These are phyloP conservation scores for Penicillium sp. DNA, from an alignment of 2,329 filamentous ascomycete species.

Conservation along the genomic window DNA sequence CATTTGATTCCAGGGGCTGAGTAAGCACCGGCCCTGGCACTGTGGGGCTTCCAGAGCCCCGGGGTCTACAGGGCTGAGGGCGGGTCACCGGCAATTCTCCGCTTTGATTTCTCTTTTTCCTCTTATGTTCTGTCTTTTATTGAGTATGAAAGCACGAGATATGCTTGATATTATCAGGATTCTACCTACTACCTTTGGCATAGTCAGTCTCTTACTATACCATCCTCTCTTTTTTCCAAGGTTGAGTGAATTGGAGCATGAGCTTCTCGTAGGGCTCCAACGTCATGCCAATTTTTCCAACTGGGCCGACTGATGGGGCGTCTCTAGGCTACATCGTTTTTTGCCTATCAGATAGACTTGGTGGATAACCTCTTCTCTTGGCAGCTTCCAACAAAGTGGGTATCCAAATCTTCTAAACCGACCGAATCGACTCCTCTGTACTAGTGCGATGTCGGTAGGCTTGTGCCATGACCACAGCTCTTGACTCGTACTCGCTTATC, in stretches of 20 bases:
- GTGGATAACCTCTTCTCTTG: too few relatives aligned
- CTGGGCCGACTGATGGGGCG: conserved; percentile 13
- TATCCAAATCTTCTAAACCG: conserved; percentile 4
- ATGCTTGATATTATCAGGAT: not conserved
- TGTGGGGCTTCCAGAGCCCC: not conserved
- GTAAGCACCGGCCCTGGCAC: conserved; percentile 10
- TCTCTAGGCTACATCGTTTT: conserved; percentile 20
- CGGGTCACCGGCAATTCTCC: conserved; percentile 3
- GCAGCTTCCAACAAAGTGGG: not conserved
- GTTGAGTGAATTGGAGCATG: not conserved
- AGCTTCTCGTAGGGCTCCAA: not conserved
- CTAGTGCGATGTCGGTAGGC: too few relatives aligned
- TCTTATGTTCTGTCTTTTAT: not conserved
- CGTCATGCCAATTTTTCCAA: conserved; percentile 6
- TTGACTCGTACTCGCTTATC: not conserved
- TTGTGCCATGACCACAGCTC: not conserved
- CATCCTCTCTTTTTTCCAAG: too few relatives aligned
- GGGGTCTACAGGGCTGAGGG: conserved; percentile 18
- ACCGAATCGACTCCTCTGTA: not conserved
- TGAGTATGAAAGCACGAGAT: not conserved
- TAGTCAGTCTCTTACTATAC: not conserved
- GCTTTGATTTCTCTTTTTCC: not conserved
- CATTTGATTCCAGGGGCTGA: conserved; percentile 16
- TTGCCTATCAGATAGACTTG: conserved; percentile 9
- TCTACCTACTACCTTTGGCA: not conserved